Evolutionary conservation across 139 green algal species (phyloP).

Genomic region (Auxenochlorella pyrenoidosa): DNA sequence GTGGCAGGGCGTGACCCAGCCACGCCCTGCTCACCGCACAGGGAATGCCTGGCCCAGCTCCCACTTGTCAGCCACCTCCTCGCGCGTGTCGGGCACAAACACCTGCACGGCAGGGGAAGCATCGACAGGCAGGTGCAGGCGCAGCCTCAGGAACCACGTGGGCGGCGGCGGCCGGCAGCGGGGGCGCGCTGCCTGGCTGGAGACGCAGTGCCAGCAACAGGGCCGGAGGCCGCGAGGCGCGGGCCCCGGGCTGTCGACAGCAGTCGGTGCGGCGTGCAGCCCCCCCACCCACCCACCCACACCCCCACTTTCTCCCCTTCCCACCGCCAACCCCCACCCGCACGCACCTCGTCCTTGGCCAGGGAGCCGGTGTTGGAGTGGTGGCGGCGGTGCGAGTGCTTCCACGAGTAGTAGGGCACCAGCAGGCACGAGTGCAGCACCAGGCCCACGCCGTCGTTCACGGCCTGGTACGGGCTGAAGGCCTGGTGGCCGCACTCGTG

Average conservation of each 20-base stretch:
- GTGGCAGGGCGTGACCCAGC: too few relatives aligned
- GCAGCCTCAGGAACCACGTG: neutral
- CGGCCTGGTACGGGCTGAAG: slow-evolving; percentile 62
- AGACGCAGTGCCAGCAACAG: too few relatives aligned
- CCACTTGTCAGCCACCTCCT: slow-evolving; percentile 27
- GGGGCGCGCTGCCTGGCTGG: neutral
- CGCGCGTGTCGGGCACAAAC: slow-evolving; percentile 73
- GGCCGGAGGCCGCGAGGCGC: too few relatives aligned
- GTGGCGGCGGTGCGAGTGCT: slow-evolving; percentile 91
- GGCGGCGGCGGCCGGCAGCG: too few relatives aligned
- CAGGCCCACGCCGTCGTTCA: slow-evolving; percentile 87
- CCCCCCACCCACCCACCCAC: too few relatives aligned
- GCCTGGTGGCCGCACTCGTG: slow-evolving; percentile 92
- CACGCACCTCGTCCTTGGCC: slow-evolving; percentile 78
- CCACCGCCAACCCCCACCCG: neutral
- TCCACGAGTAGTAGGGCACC: slow-evolving; percentile 93
- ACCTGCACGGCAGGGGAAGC: slow-evolving; percentile 36
- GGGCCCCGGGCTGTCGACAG: too few relatives aligned
- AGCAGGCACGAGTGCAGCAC: slow-evolving; percentile 84
- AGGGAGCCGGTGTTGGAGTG: slow-evolving; percentile 88
- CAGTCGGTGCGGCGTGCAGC: too few relatives aligned
- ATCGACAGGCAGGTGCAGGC: neutral
- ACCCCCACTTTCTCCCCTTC: neutral
- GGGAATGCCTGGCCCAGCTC: slow-evolving; percentile 38
- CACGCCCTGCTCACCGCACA: neutral